phyloP scores from a whole-genome alignment of 2,329 filamentous ascomycete genomes.

The Calonectria honghensis region DNA sequence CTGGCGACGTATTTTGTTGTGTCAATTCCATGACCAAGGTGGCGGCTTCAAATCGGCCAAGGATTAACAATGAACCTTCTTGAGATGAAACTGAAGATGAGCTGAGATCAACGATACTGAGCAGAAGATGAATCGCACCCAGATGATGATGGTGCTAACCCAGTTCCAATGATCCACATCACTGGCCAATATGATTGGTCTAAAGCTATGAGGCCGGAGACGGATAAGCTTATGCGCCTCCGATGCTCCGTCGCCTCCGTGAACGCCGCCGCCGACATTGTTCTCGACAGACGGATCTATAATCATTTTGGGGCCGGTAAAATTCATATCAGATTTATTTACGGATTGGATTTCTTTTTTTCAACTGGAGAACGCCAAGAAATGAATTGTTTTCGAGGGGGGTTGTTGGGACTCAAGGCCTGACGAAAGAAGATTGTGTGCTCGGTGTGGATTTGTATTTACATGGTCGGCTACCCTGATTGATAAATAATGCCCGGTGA shows the following conservation, averaged over 20 bases:
- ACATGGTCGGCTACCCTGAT: background rate
- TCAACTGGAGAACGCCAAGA: background rate
- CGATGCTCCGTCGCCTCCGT: background rate
- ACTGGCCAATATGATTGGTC: background rate
- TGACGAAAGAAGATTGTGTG: background rate
- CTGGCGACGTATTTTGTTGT: background rate
- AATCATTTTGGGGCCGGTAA: background rate
- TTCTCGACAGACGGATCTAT: background rate
- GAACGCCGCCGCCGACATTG: background rate
- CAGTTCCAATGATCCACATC: background rate
- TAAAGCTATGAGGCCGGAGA: slow-evolving; percentile 1
- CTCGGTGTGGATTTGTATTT: background rate
- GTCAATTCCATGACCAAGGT: background rate
- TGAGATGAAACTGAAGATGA: background rate
- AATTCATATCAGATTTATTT: background rate
- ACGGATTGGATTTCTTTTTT: background rate
- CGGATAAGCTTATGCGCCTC: slow-evolving; percentile 20
- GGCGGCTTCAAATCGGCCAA: background rate
- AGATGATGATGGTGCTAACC: background rate
- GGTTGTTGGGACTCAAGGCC: background rate
- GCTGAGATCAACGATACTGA: background rate
- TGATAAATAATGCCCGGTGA: background rate
- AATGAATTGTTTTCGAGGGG: background rate
- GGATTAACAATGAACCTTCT: background rate
- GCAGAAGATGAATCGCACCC: background rate